Evolutionary conservation across 2,329 filamentous ascomycete species (phyloP).

Genomic region (Ceratocystis cacaofunesta): DNA sequence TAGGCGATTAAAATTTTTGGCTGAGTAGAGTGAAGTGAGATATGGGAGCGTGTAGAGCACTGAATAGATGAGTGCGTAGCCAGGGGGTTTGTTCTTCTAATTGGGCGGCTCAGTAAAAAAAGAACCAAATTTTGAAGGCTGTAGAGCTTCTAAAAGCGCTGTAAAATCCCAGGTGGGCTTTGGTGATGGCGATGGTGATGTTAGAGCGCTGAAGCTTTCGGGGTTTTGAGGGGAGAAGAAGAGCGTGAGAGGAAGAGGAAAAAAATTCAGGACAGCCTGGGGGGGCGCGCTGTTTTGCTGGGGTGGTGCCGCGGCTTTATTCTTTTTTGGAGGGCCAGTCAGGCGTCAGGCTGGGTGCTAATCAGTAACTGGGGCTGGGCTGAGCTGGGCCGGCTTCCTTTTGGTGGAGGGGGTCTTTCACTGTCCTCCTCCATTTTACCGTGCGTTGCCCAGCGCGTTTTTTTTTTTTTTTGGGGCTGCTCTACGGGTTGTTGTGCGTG

Average conservation of each 20-base stretch:
- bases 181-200: slow-evolving; percentile 8
- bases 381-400: neutral
- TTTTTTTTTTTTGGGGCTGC: too few relatives aligned
- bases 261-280: slow-evolving; percentile 12
- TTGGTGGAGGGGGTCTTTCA: neutral
- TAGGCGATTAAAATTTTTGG: neutral
- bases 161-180: neutral
- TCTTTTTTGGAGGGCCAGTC: slow-evolving; percentile 15
- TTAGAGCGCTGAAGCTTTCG: slow-evolving; percentile 8
- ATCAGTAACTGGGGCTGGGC: slow-evolving; percentile 14
- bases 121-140: neutral
- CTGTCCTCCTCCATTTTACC: neutral
- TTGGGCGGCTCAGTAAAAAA: slow-evolving; percentile 17
- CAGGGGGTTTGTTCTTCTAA: too few relatives aligned
- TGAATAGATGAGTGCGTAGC: too few relatives aligned
- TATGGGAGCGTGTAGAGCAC: too few relatives aligned
- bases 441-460: neutral
- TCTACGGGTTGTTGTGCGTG: neutral
- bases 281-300: slow-evolving; percentile 12
- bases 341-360: slow-evolving; percentile 12
- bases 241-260: slow-evolving; percentile 15
- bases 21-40: too few relatives aligned
- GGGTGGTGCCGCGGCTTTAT: slow-evolving; percentile 16
- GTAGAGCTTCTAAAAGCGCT: neutral
- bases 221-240: slow-evolving; percentile 4